A percentile compares a stretch with the other conserved stretches of the same genome.
Evolutionary conservation across 2,329 filamentous ascomycete species (phyloP).

Genomic region (Colletotrichum gloeosporioides): DNA sequence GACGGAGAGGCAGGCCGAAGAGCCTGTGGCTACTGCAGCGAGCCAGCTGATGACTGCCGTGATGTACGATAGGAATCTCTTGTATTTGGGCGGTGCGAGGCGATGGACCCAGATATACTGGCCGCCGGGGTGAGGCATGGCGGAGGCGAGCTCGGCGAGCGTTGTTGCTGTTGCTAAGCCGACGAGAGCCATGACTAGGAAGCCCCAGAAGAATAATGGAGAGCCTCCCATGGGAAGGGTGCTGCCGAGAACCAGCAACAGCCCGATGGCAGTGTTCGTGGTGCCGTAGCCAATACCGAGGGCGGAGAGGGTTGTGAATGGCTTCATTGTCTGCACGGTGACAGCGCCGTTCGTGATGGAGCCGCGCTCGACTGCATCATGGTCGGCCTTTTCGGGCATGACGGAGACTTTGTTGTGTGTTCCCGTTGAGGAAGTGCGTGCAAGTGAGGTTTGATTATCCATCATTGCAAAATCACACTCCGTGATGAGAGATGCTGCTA

Average conservation of each 20-base stretch:
- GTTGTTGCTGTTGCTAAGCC: constrained; percentile 29
- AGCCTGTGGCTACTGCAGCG: constrained; percentile 28
- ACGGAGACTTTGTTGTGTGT: not conserved
- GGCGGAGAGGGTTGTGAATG: constrained; percentile 29
- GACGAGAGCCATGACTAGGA: constrained; percentile 27
- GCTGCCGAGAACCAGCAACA: constrained; percentile 26
- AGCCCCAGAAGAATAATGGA: constrained; percentile 30
- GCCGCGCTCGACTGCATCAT: not conserved
- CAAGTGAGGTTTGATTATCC: not conserved
- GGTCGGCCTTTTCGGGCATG: not conserved
- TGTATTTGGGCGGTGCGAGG: constrained; percentile 22
- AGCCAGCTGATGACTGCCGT: constrained; percentile 30
- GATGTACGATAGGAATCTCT: constrained; percentile 27
- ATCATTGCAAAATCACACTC: not conserved
- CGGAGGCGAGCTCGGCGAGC: constrained; percentile 31
- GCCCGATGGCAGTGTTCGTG: constrained; percentile 29
- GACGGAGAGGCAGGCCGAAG: constrained; percentile 29
- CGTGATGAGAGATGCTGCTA: not conserved
- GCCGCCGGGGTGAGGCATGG: constrained; percentile 33
- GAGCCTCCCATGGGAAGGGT: constrained; percentile 27
- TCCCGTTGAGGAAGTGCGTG: not conserved
- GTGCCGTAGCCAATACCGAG: constrained; percentile 30
- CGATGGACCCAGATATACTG: constrained; percentile 32
- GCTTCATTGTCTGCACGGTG: constrained; percentile 35
- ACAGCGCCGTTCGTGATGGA: constrained; percentile 22